Evolutionary conservation across 805 yeast genomes (phyloP), one percentile per base, ranked within the genome.

Genomic region (Candida tammaniensis): DNA sequence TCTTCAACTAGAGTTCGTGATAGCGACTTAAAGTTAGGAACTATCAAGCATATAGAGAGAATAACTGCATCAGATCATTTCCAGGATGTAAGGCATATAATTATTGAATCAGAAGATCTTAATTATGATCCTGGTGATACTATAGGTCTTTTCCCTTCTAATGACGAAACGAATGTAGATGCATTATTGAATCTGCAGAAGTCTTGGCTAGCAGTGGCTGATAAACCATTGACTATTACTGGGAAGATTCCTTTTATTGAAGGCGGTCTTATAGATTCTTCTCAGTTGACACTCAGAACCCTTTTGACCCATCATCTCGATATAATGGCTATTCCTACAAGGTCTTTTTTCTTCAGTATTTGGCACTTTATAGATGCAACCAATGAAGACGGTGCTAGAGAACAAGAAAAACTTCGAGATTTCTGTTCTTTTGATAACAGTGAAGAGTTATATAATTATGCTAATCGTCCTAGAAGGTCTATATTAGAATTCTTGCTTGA

Each of bases 381-480:
- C 14, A 57, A 58, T 10, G 80, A 86, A 5, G 64, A 70, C 13
- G 93, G 84, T 37, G 75, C 74, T 36, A 67, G 91, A 38, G 97
- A 91, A 48, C 62, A 67, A 22, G 93, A 80, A 32, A 85, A 86
- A 49, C 65, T 93, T 29, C 61, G 63, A 32, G 96, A 93, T 47
- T 85, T 93, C 48, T 75, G 83, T 7, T 63, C 73, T 7, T 68
- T 80, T 31, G 82, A 82, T 27, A 87, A 85, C 32, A 74, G 82
- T 33, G 88, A 91, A 52, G 96, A 86, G 35, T 59, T 89, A 28
- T 91, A 79, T 54, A 81, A 91, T 55, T 93, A 93, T 57, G 94
- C 94, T n/a, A 85, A 87, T 52, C 66, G 98, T 39, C 97, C 98
- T 4, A 71, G 96, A 43, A 59, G 99, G 45, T 87, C 95, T 31